Evolutionary conservation across 2,329 filamentous ascomycete genomes (phyloP).

Genomic region (Sarocladium oryzae): DNA sequence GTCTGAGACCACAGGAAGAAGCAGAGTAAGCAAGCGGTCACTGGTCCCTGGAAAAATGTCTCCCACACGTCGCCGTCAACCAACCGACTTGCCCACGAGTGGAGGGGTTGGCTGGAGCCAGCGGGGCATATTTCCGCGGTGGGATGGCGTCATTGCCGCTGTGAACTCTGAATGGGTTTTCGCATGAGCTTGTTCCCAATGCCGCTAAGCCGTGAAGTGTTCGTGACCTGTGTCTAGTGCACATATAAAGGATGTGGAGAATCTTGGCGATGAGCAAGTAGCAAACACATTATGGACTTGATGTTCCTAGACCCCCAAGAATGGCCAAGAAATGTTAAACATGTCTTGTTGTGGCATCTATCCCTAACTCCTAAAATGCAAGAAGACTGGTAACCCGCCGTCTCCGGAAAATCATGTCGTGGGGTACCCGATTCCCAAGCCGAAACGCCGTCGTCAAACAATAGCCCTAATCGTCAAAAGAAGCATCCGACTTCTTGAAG

Average conservation of each 20-base stretch:
- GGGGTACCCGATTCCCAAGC: not conserved
- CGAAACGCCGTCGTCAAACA: slow-evolving; percentile 1
- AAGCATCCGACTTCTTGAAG: not conserved
- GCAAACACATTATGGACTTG: too few relatives aligned
- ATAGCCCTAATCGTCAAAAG: not conserved
- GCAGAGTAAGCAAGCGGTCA: not conserved
- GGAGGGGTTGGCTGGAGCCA: not conserved
- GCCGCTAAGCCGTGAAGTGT: too few relatives aligned
- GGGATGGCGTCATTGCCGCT: slow-evolving; percentile 2
- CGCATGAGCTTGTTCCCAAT: too few relatives aligned
- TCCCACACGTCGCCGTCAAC: not conserved
- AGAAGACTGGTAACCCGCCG: not conserved
- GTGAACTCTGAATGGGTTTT: not conserved
- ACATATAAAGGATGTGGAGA: too few relatives aligned
- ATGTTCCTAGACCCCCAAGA: too few relatives aligned
- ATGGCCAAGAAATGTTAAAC: too few relatives aligned
- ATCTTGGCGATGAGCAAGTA: too few relatives aligned
- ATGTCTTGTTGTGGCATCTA: slow-evolving; percentile 2
- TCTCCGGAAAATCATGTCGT: not conserved
- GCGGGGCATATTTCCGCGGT: not conserved
- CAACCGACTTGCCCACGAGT: not conserved
- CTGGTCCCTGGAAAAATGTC: slow-evolving; percentile 1
- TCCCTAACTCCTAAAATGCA: slow-evolving; percentile 5
- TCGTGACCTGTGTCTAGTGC: too few relatives aligned
- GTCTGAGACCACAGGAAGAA: not conserved